A percentile compares a stretch with the other conserved stretches of the same genome.
phyloP scores from a whole-genome alignment of 2,329 filamentous ascomycete genomes.

The Microsporum audouinii region DNA sequence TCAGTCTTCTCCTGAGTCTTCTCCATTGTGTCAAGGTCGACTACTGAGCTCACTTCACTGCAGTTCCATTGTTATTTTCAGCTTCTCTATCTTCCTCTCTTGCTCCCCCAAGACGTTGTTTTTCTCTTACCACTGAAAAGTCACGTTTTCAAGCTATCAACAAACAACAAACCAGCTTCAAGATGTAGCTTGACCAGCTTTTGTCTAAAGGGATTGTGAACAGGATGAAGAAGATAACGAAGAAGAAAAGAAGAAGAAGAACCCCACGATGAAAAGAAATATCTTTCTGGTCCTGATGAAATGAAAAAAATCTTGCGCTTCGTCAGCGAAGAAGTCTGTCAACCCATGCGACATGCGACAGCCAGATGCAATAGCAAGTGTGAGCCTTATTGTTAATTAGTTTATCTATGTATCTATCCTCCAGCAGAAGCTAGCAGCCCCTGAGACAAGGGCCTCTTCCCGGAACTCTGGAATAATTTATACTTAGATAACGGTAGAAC shows the following conservation, averaged over 20 bases:
- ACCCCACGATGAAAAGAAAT: not conserved
- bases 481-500: not conserved
- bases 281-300: not conserved
- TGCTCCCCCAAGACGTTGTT: not conserved
- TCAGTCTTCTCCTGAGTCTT: conserved; percentile 4
- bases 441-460: not conserved
- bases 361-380: not conserved
- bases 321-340: not conserved
- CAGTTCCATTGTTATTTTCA: not conserved
- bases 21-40: not conserved
- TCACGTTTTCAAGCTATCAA: not conserved
- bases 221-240: not conserved
- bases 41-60: not conserved
- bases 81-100: not conserved
- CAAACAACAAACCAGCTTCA: not conserved
- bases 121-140: not conserved
- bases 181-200: not conserved
- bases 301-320: not conserved
- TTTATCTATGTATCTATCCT: not conserved
- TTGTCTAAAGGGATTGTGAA: not conserved
- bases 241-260: not conserved
- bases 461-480: not conserved
- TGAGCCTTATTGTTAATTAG: not conserved
- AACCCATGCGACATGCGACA: not conserved
- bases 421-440: not conserved